Base-by-base conservation (phyloP, 352 stramenopile species). In the Globisporangium takayamanum region DNA sequence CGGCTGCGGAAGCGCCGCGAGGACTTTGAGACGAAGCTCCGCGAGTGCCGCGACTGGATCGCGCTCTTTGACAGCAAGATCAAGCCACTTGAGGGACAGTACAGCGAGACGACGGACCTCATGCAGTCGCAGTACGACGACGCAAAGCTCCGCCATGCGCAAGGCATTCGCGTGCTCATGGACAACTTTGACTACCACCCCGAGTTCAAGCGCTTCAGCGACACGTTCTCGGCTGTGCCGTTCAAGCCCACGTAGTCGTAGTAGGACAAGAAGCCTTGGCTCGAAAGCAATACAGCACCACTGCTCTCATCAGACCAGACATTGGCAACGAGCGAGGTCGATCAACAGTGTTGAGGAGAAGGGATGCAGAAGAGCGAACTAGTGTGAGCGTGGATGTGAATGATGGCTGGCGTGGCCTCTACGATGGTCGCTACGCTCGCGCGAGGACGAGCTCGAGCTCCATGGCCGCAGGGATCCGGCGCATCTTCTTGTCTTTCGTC, bases 101-200 rank as follows among this genome's bases (percentile, higher is more conserved):
- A 92, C 69, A 64, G 70, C 12, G 80, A 82, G 42, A 90, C 87
- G 18, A 95, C 87, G 3, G 70, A 76, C 53, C 63, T 69, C 50
- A 96, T 96, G 78, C 72, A 85, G 49, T 60, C 72, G 33, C 81
- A 92, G 63, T 95, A 96, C 64, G 81, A 92, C 45, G 80, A 92
- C n/a, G 87, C 86, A 49, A 95, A 95, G 59, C 57, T 81, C 15
- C 80, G 88, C 36, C 87, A 96, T 53, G 81, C 80, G 1, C 80
- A 93, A 55, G 87, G 86, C 41, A 86, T 96, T 37, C 59, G 78
- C 42, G 78, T 96, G 55, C 78, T 96, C 36, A 87, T 95, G 51
- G 72, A 93, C 39, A 85, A 95, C 54, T 96, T 96, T 53, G 81
- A 93, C 59, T 95, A 96, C 65, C 87, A 96, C 57, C 87, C 87